These are phyloP conservation scores for Mercurialis annua DNA, from an alignment of 345 rosid species.

Conservation along the genomic window DNA sequence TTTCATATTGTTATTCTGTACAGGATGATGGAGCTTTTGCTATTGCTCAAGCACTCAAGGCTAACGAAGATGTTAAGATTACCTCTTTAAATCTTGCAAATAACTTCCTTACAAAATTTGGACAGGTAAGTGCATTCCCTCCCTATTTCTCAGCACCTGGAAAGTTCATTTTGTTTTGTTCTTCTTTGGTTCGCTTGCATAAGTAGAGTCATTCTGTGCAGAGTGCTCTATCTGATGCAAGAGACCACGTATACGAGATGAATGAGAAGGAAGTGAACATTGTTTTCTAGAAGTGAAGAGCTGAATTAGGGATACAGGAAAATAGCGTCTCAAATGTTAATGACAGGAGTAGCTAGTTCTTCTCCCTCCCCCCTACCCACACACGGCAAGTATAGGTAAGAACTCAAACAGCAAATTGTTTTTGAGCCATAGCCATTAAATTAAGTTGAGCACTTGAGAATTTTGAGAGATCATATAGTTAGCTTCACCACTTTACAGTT, in stretches of 20 bases:
- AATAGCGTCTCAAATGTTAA: slow-evolving; percentile 8
- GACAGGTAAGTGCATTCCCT: slow-evolving; percentile 53
- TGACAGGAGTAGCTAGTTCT: neutral
- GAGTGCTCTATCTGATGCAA: slow-evolving; percentile 87
- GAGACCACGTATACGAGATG: slow-evolving; percentile 94
- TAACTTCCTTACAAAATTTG: slow-evolving; percentile 90
- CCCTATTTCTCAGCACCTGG: neutral
- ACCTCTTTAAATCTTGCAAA: slow-evolving; percentile 74
- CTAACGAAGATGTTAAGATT: slow-evolving; percentile 82
- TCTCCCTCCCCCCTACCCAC: no score
- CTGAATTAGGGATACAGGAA: slow-evolving; percentile 4
- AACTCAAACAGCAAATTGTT: neutral
- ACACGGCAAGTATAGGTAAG: slow-evolving; percentile 14
- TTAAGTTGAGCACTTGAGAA: neutral
- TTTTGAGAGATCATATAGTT: slow-evolving; percentile 21
- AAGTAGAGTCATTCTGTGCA: slow-evolving; percentile 29
- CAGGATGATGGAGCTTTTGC: slow-evolving; percentile 98
- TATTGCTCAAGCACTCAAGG: slow-evolving; percentile 90
- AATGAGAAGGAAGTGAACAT: slow-evolving; percentile 84
- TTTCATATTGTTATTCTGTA: slow-evolving; percentile 19
- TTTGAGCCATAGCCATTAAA: neutral
- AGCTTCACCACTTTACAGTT: neutral
- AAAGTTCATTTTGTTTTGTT: neutral
- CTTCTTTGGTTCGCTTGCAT: neutral
- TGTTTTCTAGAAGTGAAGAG: slow-evolving; percentile 56